phyloP scores from a whole-genome alignment of 78 protist species.

The Dictyostelium capitatum region DNA sequence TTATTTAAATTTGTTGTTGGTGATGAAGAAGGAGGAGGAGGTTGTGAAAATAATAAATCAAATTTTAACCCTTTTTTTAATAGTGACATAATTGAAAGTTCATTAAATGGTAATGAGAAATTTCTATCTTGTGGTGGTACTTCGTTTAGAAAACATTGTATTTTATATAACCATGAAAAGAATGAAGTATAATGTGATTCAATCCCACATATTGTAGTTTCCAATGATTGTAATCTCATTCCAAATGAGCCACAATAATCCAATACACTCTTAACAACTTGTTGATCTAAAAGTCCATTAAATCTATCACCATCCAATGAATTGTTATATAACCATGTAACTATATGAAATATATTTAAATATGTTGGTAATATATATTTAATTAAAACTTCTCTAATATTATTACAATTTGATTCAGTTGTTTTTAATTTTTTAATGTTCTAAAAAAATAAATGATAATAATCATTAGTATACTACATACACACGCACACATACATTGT shows the following conservation, averaged over 20 bases:
- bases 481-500: too few relatives aligned
- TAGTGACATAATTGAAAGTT: not conserved
- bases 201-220: not conserved
- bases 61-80: conserved; percentile 25
- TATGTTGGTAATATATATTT: not conserved
- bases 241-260: conserved; percentile 24
- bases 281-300: not conserved
- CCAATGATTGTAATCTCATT: not conserved
- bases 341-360: not conserved
- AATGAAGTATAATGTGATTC: not conserved
- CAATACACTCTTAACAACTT: not conserved
- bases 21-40: not conserved
- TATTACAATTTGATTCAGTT: not conserved
- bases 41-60: conserved; percentile 15
- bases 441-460: not conserved
- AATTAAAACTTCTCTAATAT: not conserved
- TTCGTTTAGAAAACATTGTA: conserved; percentile 23
- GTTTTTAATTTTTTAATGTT: not conserved
- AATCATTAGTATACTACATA: not conserved
- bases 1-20: not conserved
- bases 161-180: conserved; percentile 48
- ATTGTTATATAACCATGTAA: not conserved
- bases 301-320: conserved; percentile 16
- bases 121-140: not conserved
- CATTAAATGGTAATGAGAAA: conserved; percentile 11